Percentiles rank a stretch among this genome's conserved stretches.
These are phyloP conservation scores for Ceratocystis cubensis DNA, from an alignment of 2,329 filamentous ascomycete genomes.

Conservation along the genomic window DNA sequence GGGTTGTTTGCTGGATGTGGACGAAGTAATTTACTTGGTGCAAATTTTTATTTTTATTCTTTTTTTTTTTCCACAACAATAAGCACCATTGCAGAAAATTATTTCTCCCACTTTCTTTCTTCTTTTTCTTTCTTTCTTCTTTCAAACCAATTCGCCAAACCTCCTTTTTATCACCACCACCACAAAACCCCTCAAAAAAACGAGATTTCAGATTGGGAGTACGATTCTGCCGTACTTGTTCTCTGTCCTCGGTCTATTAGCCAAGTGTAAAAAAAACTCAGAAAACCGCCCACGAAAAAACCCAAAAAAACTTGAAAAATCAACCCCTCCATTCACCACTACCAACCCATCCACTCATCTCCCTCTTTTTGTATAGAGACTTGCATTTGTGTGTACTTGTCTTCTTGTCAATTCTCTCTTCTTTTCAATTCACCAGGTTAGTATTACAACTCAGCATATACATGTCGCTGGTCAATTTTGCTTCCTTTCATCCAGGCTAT, in stretches of 20 bases:
- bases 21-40: background rate
- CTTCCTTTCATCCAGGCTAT: background rate
- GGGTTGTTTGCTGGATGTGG: conserved; percentile 11
- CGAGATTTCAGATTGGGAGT: conserved; percentile 42
- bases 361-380: conserved; percentile 15
- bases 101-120: conserved; percentile 30
- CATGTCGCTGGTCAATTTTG: background rate
- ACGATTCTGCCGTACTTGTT: conserved; percentile 44
- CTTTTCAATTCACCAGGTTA: conserved; percentile 17
- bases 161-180: conserved; percentile 34
- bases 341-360: conserved; percentile 22
- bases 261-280: conserved; percentile 22
- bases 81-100: conserved; percentile 28
- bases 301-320: conserved; percentile 49
- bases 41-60: conserved; percentile 4
- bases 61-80: conserved; percentile 16
- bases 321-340: conserved; percentile 40
- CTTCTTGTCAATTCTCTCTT: conserved; percentile 21
- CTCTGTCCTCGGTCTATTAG: conserved; percentile 48
- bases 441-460: background rate
- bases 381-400: conserved; percentile 17
- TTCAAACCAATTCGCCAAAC: conserved; percentile 35
- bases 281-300: conserved; percentile 29
- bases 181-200: conserved; percentile 32
- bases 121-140: conserved; percentile 31